Evolutionary conservation across 2,329 filamentous ascomycete species (phyloP).

Genomic region (Acephala macrosclerotiorum): DNA sequence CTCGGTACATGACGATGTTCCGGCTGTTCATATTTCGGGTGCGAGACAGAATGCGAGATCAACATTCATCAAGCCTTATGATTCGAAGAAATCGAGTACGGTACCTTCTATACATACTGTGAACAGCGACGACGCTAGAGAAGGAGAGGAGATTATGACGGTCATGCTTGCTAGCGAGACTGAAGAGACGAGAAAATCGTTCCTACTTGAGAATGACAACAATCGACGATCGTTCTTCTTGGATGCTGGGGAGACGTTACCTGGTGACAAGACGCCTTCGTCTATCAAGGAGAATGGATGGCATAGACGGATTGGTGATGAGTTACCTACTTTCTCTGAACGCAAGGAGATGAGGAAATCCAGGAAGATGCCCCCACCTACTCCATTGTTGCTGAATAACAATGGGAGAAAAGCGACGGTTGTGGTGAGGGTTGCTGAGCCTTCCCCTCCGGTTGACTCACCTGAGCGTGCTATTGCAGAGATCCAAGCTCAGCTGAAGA

Average conservation of each 20-base stretch:
- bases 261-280: conserved; percentile 29
- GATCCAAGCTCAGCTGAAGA: conserved; percentile 43
- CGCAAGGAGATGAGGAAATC: conserved; percentile 53
- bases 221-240: conserved; percentile 42
- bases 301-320: conserved; percentile 65
- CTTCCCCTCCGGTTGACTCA: conserved; percentile 40
- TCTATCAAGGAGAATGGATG: conserved; percentile 45
- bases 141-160: conserved; percentile 50
- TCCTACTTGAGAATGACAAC: conserved; percentile 31
- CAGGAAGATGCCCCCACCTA: conserved; percentile 63
- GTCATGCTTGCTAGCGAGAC: conserved; percentile 52
- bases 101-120: conserved; percentile 17
- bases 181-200: conserved; percentile 33
- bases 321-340: conserved; percentile 65
- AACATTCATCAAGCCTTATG: conserved; percentile 46
- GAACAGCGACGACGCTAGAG: conserved; percentile 8
- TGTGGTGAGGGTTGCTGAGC: conserved; percentile 48
- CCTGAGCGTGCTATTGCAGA: conserved; percentile 40
- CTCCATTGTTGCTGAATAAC: conserved; percentile 59
- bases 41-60: conserved; percentile 51
- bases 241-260: conserved; percentile 39
- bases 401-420: conserved; percentile 51
- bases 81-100: conserved; percentile 5
- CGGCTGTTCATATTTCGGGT: conserved; percentile 53
- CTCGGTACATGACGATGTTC: conserved; percentile 57